Conservation (phyloP, 2,329 filamentous ascomycete species). For the Herpotrichia juniperi region DNA sequence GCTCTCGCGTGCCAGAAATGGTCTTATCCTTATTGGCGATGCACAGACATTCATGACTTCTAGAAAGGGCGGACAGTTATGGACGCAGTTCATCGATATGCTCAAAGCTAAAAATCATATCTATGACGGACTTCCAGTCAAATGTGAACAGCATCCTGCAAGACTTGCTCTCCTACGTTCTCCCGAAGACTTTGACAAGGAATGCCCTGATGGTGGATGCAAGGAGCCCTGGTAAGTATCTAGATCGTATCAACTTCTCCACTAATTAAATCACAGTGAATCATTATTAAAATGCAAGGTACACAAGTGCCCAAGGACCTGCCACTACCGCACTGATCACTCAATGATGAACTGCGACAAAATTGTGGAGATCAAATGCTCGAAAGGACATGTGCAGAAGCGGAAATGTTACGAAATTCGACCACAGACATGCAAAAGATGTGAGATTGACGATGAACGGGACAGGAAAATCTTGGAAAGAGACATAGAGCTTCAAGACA, state of each 20-base stretch:
- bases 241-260: neutral
- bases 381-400: slow-evolving; percentile 56
- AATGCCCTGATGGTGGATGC: slow-evolving; percentile 75
- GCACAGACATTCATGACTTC: slow-evolving; percentile 68
- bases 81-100: slow-evolving; percentile 63
- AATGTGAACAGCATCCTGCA: slow-evolving; percentile 41
- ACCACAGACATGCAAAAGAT: slow-evolving; percentile 56
- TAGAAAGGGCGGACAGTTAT: slow-evolving; percentile 62
- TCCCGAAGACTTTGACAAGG: slow-evolving; percentile 63
- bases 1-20: slow-evolving; percentile 69
- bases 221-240: slow-evolving; percentile 64
- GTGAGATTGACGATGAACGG: slow-evolving; percentile 57
- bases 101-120: slow-evolving; percentile 58
- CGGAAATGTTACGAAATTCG: slow-evolving; percentile 54
- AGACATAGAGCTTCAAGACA: slow-evolving; percentile 54
- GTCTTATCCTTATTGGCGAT: slow-evolving; percentile 73
- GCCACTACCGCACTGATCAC: slow-evolving; percentile 68
- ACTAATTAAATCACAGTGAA: slow-evolving; percentile 48
- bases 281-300: slow-evolving; percentile 60
- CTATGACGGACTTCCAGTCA: slow-evolving; percentile 47
- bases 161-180: slow-evolving; percentile 53
- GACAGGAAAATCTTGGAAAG: slow-evolving; percentile 57
- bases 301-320: slow-evolving; percentile 65
- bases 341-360: slow-evolving; percentile 57
- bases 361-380: slow-evolving; percentile 57